These are phyloP conservation scores for Rhytidiadelphus loreus DNA, from an alignment of 225 moss, liverwort and hornwort species.

Conservation along the genomic window DNA sequence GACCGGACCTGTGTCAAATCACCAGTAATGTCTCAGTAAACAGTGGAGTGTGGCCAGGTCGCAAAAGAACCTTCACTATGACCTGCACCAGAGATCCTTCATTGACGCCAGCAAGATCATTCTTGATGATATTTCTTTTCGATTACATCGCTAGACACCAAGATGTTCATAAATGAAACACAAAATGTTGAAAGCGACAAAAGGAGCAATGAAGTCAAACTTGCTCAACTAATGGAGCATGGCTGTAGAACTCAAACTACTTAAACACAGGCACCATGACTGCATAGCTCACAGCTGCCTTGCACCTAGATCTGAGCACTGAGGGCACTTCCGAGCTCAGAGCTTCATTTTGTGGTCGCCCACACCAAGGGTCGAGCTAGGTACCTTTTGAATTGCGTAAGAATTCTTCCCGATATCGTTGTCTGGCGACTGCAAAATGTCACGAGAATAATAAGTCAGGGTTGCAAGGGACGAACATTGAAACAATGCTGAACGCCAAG, in stretches of 20 bases:
- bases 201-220: neutral
- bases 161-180: neutral
- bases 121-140: neutral
- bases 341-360: neutral
- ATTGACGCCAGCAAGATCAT: neutral
- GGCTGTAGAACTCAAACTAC: neutral
- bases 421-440: slow-evolving; percentile 63
- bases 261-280: neutral
- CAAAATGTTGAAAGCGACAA: neutral
- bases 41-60: neutral
- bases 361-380: neutral
- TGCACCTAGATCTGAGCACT: neutral
- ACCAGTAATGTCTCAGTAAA: neutral
- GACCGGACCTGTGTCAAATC: slow-evolving; percentile 64
- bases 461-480: neutral
- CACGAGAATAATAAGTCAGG: neutral
- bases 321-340: neutral
- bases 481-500: neutral
- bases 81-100: neutral
- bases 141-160: neutral
- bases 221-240: neutral
- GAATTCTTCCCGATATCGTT: slow-evolving; percentile 98
- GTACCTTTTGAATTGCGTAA: slow-evolving; percentile 80
- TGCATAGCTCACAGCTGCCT: neutral
- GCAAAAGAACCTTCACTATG: neutral